Percentiles rank a stretch among this genome's conserved stretches.
Conservation (phyloP, 2,329 filamentous ascomycete species). For the Xylaria sp. region DNA sequence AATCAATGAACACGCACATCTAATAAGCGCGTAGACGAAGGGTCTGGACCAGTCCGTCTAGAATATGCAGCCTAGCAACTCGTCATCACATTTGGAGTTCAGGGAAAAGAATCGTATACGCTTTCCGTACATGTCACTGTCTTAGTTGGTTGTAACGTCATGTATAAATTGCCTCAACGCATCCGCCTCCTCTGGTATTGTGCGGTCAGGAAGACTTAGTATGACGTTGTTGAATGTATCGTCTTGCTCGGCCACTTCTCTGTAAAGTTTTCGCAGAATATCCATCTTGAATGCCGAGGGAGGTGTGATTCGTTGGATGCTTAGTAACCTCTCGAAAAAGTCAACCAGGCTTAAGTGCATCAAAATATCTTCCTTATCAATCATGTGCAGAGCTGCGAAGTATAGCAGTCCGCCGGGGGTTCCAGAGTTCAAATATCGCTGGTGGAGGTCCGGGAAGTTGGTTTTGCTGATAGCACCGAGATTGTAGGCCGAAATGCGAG, state of each 20-base stretch:
- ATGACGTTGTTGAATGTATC: conserved; percentile 54
- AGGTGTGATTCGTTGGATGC: conserved; percentile 58
- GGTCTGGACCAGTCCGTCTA: background rate
- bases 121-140: conserved; percentile 13
- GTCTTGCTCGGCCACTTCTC: conserved; percentile 55
- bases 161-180: conserved; percentile 58
- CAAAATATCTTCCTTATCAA: conserved; percentile 60
- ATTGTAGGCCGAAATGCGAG: conserved; percentile 61
- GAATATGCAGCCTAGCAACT: conserved; percentile 13
- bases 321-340: conserved; percentile 64
- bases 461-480: conserved; percentile 55
- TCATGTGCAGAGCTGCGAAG: conserved; percentile 64
- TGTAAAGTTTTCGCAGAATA: conserved; percentile 55
- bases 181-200: conserved; percentile 63
- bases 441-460: conserved; percentile 52
- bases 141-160: conserved; percentile 52
- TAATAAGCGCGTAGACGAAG: conserved; percentile 9
- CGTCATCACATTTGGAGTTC: background rate
- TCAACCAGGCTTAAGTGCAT: conserved; percentile 64
- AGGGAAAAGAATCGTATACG: background rate
- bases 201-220: conserved; percentile 58
- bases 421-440: conserved; percentile 41
- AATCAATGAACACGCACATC: conserved; percentile 11
- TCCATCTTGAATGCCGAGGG: conserved; percentile 53
- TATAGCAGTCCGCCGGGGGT: conserved; percentile 57